Conservation (phyloP, 257 asterid species). For the Coffea eugenioides region DNA sequence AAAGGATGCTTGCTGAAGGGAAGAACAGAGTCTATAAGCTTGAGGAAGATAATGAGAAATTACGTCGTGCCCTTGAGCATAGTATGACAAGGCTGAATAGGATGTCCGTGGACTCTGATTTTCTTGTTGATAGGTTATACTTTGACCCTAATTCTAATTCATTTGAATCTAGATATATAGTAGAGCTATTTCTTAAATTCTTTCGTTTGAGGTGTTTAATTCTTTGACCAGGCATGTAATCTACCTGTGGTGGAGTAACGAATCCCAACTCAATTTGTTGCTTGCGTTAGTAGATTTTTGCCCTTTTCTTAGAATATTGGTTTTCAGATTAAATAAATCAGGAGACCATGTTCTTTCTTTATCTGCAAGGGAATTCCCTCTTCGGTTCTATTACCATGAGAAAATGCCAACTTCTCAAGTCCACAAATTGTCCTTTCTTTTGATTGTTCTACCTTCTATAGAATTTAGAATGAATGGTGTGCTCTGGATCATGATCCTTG, state of each 20-base stretch:
- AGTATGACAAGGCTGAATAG: constrained; percentile 97
- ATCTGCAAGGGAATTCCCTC: background rate
- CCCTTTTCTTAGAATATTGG: background rate
- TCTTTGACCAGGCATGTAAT: background rate
- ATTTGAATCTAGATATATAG: background rate
- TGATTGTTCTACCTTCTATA: background rate
- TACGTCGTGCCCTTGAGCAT: constrained; percentile 92
- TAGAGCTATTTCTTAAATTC: background rate
- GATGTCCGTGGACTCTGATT: constrained; percentile 98
- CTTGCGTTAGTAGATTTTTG: background rate
- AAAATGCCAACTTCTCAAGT: background rate
- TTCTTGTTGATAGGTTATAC: constrained; percentile 87
- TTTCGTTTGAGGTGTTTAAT: background rate
- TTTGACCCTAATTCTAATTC: background rate
- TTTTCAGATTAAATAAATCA: background rate
- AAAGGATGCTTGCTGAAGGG: constrained; percentile 61
- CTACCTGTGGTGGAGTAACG: background rate
- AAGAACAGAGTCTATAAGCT: constrained; percentile 74
- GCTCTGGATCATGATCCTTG: background rate
- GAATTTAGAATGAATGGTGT: background rate
- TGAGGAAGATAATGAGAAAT: constrained; percentile 90
- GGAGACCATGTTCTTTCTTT: background rate
- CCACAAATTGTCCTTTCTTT: background rate
- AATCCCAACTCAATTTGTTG: background rate
- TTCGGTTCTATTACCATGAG: background rate